Percentiles rank a stretch among this genome's conserved stretches.
phyloP scores from a whole-genome alignment of 225 moss, liverwort and hornwort species.

The Takakia lepidozioides region DNA sequence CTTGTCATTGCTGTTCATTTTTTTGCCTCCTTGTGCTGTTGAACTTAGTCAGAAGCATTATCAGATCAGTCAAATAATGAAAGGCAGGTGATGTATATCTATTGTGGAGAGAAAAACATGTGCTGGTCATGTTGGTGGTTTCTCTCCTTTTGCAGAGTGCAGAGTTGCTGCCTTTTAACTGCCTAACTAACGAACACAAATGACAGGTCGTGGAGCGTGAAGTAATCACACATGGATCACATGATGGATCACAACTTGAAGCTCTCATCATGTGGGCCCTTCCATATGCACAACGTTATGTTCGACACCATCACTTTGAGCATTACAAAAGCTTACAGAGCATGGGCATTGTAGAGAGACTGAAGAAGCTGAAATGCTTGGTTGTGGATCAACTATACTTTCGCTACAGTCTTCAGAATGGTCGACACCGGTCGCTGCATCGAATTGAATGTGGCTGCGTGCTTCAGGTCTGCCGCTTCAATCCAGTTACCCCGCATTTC shows the following conservation, averaged over 20 bases:
- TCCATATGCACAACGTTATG: constrained; percentile 72
- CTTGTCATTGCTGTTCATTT: too few species aligned
- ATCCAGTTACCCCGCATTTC: too few species aligned
- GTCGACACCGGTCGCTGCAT: constrained; percentile 40
- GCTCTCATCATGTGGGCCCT: constrained; percentile 66
- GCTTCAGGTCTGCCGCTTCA: constrained; percentile 40
- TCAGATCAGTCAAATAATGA: too few species aligned
- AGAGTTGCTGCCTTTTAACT: too few species aligned
- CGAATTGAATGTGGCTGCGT: constrained; percentile 51
- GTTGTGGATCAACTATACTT: constrained; percentile 69
- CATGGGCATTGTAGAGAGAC: constrained; percentile 28
- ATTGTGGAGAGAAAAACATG: too few species aligned
- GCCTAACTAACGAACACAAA: too few species aligned
- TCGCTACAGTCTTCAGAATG: constrained; percentile 52
- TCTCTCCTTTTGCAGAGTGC: too few species aligned
- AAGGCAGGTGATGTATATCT: too few species aligned
- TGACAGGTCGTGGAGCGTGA: constrained; percentile 74
- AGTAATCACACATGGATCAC: constrained; percentile 66
- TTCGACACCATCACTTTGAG: constrained; percentile 59
- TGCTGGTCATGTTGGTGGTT: too few species aligned
- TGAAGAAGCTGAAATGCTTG: constrained; percentile 47
- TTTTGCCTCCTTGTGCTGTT: too few species aligned
- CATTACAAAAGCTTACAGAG: constrained; percentile 38
- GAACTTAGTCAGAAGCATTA: too few species aligned
- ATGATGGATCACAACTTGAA: constrained; percentile 52